Conservation (phyloP, 345 rosid genomes). For the Salix dunnii region DNA sequence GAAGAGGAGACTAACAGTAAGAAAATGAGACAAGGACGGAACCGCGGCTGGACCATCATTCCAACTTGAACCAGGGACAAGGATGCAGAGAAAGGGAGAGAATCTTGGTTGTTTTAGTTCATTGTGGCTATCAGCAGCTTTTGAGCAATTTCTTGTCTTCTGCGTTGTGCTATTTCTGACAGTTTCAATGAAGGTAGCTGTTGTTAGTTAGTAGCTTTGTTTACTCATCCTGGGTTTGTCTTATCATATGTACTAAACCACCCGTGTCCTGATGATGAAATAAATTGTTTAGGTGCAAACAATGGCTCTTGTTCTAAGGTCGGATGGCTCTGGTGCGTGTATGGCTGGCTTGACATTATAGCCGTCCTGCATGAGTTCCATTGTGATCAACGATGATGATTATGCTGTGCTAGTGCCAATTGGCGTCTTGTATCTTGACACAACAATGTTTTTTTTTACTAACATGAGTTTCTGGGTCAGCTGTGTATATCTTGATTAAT, state of each 20-base stretch:
- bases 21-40: not conserved
- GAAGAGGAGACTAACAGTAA: conserved; percentile 6
- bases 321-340: too few species aligned
- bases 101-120: not conserved
- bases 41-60: conserved; percentile 13
- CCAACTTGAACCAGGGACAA: not conserved
- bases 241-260: conserved; percentile 6
- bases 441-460: not conserved
- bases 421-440: not conserved
- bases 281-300: too few species aligned
- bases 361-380: conserved; percentile 6
- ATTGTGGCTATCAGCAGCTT: not conserved
- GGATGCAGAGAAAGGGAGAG: not conserved
- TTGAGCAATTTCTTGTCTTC: conserved; percentile 4
- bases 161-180: conserved; percentile 16
- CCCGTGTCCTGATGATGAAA: not conserved
- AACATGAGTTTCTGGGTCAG: too few species aligned
- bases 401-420: not conserved
- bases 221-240: not conserved
- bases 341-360: too few species aligned
- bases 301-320: too few species aligned
- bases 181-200: conserved; percentile 30
- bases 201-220: conserved; percentile 18
- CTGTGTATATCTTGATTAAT: too few species aligned
- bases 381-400: not conserved